phyloP scores from a whole-genome alignment of 495 filamentous ascomycete species.

The Hypoxylon crocopeplum region DNA sequence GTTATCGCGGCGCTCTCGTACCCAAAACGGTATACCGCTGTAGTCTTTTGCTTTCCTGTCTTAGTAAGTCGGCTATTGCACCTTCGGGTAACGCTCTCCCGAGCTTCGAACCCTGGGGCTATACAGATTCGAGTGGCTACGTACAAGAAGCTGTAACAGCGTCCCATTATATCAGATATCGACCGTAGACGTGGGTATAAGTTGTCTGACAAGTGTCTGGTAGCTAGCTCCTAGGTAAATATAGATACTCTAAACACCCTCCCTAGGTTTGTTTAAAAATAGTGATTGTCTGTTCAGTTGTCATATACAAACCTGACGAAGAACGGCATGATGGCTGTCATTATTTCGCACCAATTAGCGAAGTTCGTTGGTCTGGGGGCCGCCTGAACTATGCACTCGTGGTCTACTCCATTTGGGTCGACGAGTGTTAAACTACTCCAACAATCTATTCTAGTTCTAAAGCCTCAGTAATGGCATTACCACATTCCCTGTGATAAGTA shows the following conservation, averaged over 20 bases:
- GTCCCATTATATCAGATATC: not conserved
- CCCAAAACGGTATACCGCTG: slow-evolving; percentile 11
- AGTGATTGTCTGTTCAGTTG: no score
- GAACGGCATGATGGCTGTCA: not conserved
- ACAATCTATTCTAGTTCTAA: no score
- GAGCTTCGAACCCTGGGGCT: slow-evolving; percentile 1
- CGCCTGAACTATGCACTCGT: not conserved
- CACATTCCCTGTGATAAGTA: no score
- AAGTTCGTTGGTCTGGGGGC: not conserved
- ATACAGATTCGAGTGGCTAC: slow-evolving; percentile 1
- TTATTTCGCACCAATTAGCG: not conserved
- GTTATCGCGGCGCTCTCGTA: not conserved
- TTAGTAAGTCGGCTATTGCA: slow-evolving; percentile 33
- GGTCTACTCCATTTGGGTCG: no score
- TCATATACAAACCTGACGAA: no score
- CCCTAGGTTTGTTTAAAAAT: no score
- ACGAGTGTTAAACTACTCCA: no score
- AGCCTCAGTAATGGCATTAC: no score
- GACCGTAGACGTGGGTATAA: slow-evolving; percentile 1
- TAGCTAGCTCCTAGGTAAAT: no score
- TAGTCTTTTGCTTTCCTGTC: slow-evolving; percentile 3
- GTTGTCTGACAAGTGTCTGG: no score
- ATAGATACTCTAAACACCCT: no score
- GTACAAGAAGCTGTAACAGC: not conserved
- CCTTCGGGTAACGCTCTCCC: slow-evolving; percentile 24